Conservation (phyloP, 441 rosid species). For the Brassica hybrid region DNA sequence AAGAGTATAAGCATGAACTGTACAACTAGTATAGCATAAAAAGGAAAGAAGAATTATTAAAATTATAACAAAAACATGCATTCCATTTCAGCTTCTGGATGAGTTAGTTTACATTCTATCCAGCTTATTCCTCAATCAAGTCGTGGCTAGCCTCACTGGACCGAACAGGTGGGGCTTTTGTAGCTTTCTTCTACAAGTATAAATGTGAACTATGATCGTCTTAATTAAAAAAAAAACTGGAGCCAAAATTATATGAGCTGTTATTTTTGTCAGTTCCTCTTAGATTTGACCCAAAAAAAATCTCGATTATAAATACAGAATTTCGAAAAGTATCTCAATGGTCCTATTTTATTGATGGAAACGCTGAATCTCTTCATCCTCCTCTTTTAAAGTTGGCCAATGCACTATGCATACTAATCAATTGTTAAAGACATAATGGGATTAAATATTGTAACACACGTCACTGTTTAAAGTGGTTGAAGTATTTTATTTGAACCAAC, state of each 20-base stretch:
- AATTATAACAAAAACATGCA: no score
- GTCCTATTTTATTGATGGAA: background rate
- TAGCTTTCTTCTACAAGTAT: no score
- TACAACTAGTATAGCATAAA: no score
- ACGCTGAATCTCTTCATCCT: background rate
- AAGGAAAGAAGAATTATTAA: no score
- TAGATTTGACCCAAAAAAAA: background rate
- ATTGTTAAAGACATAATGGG: background rate
- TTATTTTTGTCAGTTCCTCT: background rate
- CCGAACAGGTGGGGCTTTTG: no score
- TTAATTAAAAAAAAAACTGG: background rate
- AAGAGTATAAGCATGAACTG: no score
- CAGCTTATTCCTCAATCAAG: no score
- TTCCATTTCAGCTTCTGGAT: no score
- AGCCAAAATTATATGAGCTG: background rate
- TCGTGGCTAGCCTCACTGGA: no score
- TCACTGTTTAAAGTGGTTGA: constrained; percentile 3
- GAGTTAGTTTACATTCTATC: no score
- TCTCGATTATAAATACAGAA: background rate
- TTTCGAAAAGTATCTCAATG: background rate
- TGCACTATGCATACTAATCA: background rate
- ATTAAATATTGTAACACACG: constrained; percentile 5
- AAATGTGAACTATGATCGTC: background rate
- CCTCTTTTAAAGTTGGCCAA: background rate
- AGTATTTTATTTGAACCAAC: background rate